Evolutionary conservation across 176 grass and related monocot species (phyloP).

Genomic region (Triticum monococcum): DNA sequence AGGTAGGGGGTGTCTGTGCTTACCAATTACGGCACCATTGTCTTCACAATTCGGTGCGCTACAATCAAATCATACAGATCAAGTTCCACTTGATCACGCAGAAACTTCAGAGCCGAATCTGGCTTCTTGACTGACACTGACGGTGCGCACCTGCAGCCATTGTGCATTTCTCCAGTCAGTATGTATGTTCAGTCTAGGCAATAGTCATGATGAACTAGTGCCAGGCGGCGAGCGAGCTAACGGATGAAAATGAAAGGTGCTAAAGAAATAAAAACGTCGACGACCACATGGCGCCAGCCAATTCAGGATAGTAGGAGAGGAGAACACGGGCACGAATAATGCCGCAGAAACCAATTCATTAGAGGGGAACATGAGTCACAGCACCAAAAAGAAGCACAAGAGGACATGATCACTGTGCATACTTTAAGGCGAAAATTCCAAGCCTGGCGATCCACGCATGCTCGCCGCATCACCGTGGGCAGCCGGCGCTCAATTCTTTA

Average conservation of each 20-base stretch:
- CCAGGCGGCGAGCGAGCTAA: not conserved
- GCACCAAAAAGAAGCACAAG: not conserved
- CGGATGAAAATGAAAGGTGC: not conserved
- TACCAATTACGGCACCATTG: too few species aligned
- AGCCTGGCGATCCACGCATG: not conserved
- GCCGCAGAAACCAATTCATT: not conserved
- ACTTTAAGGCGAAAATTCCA: not conserved
- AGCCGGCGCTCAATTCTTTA: not conserved
- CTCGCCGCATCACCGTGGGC: not conserved
- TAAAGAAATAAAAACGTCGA: too few species aligned
- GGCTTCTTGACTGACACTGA: not conserved
- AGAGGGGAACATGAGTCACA: not conserved
- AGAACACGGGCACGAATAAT: constrained; percentile 14
- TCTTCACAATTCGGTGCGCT: not conserved
- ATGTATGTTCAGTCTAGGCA: not conserved
- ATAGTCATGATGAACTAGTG: not conserved
- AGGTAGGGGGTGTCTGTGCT: not conserved
- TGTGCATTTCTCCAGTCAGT: not conserved
- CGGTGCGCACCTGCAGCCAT: not conserved
- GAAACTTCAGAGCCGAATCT: not conserved
- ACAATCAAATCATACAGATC: not conserved
- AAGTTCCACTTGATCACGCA: not conserved
- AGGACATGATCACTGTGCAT: not conserved
- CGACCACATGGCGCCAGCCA: too few species aligned
- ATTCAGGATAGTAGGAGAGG: not conserved